Base-by-base conservation (phyloP, 2,329 filamentous ascomycete genomes). In the Knufia fluminis region DNA sequence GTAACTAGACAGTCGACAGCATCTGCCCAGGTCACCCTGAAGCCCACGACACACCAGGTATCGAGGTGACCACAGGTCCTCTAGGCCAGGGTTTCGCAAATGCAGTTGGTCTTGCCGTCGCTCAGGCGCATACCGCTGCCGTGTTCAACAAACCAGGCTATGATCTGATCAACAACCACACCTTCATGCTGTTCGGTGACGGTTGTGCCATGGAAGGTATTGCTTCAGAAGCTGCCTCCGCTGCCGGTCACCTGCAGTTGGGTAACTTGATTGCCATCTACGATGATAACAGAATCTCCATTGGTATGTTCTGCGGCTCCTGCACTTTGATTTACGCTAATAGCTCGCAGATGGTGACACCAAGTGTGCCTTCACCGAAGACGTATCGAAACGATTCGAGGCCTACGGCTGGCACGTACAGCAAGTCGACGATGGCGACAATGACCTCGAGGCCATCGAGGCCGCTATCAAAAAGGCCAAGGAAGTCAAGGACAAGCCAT, bases 151-250 rank as follows among this genome's bases (percentile, higher is more conserved):
- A 94, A 80, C 86, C 90, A 59, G 87, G 85, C 57, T 97, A 85
- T 71, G 82, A 89, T 59, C 73, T 98, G 51, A 73, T 94, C 72
- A 85, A 94, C 80, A 96, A 97, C 83, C 82, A 96, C 80, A 98
- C 92, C 68, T 98, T 90, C 75, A 75, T 71, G 72, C 95, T 97
- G 80, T 86, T 98, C 67, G 92, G 92, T 68, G 92, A 98, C 77
- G 92, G 92, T 60, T 98, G 92, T 74, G 80, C 94, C 73, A 94
- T 94, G 90, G 92, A 98, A 78, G 92, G 92, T 78, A 79, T 98
- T 75, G 88, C 92, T 60, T 80, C 81, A 66, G 92, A 98, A 77
- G 91, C 92, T 64, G 87, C 79, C 61, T 95, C 89, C 54, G 79
- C 89, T 61, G 92, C 92, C 61, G 92, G 92, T 66, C 92, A 98